Percentiles rank a stretch among this genome's conserved stretches.
Conservation (phyloP, 2,329 filamentous ascomycete genomes). For the Albifimbria verrucaria region DNA sequence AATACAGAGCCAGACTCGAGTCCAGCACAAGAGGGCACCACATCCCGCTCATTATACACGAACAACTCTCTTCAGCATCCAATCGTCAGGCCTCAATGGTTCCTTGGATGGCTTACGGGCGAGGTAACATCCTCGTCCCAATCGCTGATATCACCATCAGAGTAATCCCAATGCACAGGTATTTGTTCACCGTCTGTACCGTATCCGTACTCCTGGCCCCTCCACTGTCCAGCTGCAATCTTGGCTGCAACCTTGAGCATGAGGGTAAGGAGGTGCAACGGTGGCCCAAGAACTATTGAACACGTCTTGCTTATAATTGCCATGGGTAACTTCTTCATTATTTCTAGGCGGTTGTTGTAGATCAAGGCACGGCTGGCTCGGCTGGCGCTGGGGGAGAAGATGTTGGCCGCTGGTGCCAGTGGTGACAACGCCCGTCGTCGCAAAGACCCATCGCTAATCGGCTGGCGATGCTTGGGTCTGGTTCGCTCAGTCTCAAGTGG, state of each 20-base stretch:
- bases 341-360: constrained; percentile 17
- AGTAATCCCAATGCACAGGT: constrained; percentile 60
- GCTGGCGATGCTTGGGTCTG: constrained; percentile 17
- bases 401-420: constrained; percentile 63
- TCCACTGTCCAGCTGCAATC: constrained; percentile 64
- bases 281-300: constrained; percentile 75
- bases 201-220: constrained; percentile 54
- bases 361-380: constrained; percentile 22
- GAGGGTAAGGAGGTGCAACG: constrained; percentile 70
- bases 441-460: constrained; percentile 22
- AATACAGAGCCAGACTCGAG: no score
- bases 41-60: no score
- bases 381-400: constrained; percentile 51
- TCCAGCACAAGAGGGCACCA: no score
- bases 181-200: constrained; percentile 52
- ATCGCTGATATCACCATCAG: constrained; percentile 52
- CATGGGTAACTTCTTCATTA: constrained; percentile 26
- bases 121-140: constrained; percentile 58
- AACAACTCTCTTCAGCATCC: no score
- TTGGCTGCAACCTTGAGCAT: constrained; percentile 79
- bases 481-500: constrained; percentile 5
- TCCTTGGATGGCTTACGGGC: constrained; percentile 29
- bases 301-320: constrained; percentile 74
- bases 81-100: no score
- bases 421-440: constrained; percentile 56